Base-by-base conservation (phyloP, 495 filamentous ascomycete species). In the Staphylotrichum longicolle region DNA sequence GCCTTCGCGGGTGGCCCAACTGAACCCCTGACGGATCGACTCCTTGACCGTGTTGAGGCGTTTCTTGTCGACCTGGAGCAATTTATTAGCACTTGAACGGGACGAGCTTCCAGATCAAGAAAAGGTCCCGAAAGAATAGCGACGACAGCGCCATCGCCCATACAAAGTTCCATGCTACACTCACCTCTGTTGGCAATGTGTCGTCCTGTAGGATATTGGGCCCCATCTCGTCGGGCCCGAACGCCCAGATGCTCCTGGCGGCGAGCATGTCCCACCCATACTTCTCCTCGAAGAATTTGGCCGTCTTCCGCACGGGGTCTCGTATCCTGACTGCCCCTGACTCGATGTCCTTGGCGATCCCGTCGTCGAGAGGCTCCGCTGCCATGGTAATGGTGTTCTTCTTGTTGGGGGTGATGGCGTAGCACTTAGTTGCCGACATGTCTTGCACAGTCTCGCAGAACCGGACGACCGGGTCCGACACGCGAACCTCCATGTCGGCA, bases 361-460 rank as follows among this genome's bases (percentile, higher is more conserved):
- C 95, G 54, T 93, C 86, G 68, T 98, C 94, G 46, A 98, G 77
- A 14, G 93, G 92, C 68, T 98, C 94, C 32, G 95, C 94, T 49
- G 96, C 88, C 91, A 98, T 96, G 51, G 94, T 98, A 71, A 98
- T 90, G 74, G 96, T 97, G 77, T 98, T 98, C 77, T 96, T 96
- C 72, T 98, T 98, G 75, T 98, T 98, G 7, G 94, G 94, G 4
- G 94, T 98, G 65, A 96, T 84, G 10, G 94, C 93, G 74, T 96
- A 98, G 73, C 94, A 98, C 79, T 97, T 97, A 60, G 96, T 96
- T 34, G 93, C 92, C 20, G 91, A 96, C 54, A 91, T 95, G 71
- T 98, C 95, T 53, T 95, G 91, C n/a, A 96, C 91, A 3, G 94
- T 98, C 77, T 98, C 94, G 74, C 91, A 95, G 80, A 98, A 98